Percentiles rank a stretch among this genome's conserved stretches.
Conservation (phyloP, 78 protist genomes). For the Dictyostelium purpureum region DNA sequence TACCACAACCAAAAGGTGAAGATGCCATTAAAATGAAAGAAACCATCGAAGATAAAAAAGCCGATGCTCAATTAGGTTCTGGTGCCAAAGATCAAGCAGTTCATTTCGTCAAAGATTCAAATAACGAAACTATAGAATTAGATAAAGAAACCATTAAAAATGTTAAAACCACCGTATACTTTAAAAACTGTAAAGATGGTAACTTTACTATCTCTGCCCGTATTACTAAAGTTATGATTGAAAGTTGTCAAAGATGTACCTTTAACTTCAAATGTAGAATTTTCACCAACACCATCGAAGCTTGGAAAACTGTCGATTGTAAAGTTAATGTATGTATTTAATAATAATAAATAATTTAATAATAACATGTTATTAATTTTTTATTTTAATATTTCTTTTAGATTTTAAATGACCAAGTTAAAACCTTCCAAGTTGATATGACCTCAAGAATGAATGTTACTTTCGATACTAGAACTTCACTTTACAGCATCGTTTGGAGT, state of each 20-base stretch:
- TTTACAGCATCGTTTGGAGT: conserved; percentile 61
- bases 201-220: conserved; percentile 36
- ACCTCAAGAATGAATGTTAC: conserved; percentile 46
- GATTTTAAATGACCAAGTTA: conserved; percentile 71
- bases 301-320: conserved; percentile 76
- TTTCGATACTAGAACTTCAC: conserved; percentile 52
- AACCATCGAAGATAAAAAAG: conserved; percentile 63
- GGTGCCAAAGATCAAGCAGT: conserved; percentile 80
- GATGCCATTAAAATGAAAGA: conserved; percentile 41
- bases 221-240: conserved; percentile 64
- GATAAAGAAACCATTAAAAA: conserved; percentile 10
- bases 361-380: not conserved
- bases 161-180: conserved; percentile 63
- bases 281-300: conserved; percentile 70
- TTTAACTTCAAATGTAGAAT: conserved; percentile 55
- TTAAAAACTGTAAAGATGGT: conserved; percentile 72
- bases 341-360: not conserved
- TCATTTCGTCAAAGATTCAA: conserved; percentile 48
- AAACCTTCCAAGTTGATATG: conserved; percentile 83
- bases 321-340: conserved; percentile 34
- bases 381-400: not conserved
- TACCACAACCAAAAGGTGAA: conserved; percentile 82
- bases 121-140: conserved; percentile 25
- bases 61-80: conserved; percentile 74
- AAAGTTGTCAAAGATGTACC: conserved; percentile 64